A percentile compares a stretch with the other conserved stretches of the same genome.
Conservation (phyloP, 176 grass and related monocot genomes). For the Microstegium vimineum region DNA sequence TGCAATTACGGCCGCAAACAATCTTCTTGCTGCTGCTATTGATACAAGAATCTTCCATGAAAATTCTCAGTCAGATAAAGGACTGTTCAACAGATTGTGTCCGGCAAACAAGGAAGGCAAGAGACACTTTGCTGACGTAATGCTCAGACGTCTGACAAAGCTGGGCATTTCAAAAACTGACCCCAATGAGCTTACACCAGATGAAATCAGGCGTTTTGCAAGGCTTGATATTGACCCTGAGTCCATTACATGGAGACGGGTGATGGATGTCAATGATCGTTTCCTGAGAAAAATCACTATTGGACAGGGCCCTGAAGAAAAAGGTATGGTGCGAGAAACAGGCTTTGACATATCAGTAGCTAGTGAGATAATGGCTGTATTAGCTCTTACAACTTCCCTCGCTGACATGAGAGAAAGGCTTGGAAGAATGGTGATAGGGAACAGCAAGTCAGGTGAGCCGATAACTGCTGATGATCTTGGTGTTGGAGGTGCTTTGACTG, state of each 20-base stretch:
- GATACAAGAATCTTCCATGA: conserved; percentile 96
- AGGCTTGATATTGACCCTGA: conserved; percentile 89
- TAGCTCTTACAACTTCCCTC: conserved; percentile 95
- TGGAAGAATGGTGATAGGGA: conserved; percentile 95
- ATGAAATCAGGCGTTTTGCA: conserved; percentile 80
- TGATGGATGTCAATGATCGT: conserved; percentile 95
- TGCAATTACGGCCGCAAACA: conserved; percentile 97
- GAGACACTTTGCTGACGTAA: conserved; percentile 71
- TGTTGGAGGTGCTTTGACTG: conserved; percentile 87
- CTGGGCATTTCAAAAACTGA: conserved; percentile 86
- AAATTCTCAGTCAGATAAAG: conserved; percentile 92
- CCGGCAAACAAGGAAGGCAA: conserved; percentile 96
- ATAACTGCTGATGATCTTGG: conserved; percentile 94
- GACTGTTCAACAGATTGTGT: conserved; percentile 84
- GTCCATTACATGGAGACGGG: conserved; percentile 91
- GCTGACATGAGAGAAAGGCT: conserved; percentile 97
- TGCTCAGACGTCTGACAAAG: conserved; percentile 69
- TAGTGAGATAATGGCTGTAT: conserved; percentile 98
- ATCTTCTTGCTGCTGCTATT: conserved; percentile 98
- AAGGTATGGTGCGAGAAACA: conserved; percentile 95
- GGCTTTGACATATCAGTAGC: conserved; percentile 97
- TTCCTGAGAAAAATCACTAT: conserved; percentile 92
- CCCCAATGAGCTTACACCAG: conserved; percentile 83
- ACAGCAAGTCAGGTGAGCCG: conserved; percentile 85
- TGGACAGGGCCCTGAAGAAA: conserved; percentile 92